phyloP scores from a whole-genome alignment of 2,329 filamentous ascomycete genomes.

The Scleromitrula shiraiana region DNA sequence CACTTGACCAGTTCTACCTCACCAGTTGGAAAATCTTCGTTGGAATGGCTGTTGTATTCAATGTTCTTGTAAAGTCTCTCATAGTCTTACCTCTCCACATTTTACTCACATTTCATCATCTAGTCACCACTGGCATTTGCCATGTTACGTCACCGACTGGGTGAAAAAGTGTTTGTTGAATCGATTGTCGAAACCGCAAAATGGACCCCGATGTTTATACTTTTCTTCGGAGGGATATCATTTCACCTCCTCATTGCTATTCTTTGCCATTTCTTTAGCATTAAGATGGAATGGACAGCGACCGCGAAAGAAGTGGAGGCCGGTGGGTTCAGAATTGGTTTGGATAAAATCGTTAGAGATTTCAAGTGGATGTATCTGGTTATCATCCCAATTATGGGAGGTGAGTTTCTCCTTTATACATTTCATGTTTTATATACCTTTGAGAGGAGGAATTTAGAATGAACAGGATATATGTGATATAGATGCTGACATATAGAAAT shows the following conservation, averaged over 20 bases:
- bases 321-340: conserved; percentile 48
- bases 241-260: conserved; percentile 36
- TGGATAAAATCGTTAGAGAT: conserved; percentile 45
- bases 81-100: not conserved
- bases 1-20: conserved; percentile 59
- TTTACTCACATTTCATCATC: not conserved
- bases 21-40: conserved; percentile 59
- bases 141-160: conserved; percentile 20
- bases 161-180: conserved; percentile 17
- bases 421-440: not conserved
- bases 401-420: conserved; percentile 4
- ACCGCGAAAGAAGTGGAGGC: conserved; percentile 51
- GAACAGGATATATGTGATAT: not conserved
- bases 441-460: not conserved
- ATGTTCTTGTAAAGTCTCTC: conserved; percentile 33
- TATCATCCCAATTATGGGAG: conserved; percentile 16
- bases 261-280: conserved; percentile 35
- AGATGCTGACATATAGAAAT: not conserved
- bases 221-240: conserved; percentile 38
- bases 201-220: conserved; percentile 35
- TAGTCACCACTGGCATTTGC: conserved; percentile 17
- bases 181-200: conserved; percentile 50
- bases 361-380: conserved; percentile 44
- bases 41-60: conserved; percentile 57
- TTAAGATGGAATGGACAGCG: conserved; percentile 44